Base-by-base conservation (phyloP, 306 rosid genomes). In the Dryas octopetala region DNA sequence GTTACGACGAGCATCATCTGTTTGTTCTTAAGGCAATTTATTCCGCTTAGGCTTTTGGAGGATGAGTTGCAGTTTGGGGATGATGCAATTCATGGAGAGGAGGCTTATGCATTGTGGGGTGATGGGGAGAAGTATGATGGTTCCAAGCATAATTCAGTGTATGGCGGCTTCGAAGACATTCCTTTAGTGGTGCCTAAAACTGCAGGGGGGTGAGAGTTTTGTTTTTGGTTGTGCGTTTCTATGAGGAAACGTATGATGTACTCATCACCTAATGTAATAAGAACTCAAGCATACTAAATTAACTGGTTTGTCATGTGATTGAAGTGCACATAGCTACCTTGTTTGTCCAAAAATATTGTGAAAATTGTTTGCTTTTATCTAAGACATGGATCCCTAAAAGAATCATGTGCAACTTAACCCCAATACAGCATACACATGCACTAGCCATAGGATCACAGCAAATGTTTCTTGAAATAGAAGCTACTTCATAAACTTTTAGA, bases 91-190 rank as follows among this genome's bases (percentile, higher is more conserved):
- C 85, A 78, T 51, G 82, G 83, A 2, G 85, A 81, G 65, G 82
- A 68, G 46, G 86, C 86, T 5, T 85, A 82, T 73, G 86, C 88
- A 12, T 64, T 85, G 75, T 82, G 86, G 86, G 85, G 88, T 1
- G 85, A 86, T 51, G 89, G 89, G 2, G 79, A 86, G 44, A 86
- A 68, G 71, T 67, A 41, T 52, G 78, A 80, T 46, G 78, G 70
- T 28, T 69, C 73, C 15, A 82, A 32, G 82, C 64, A 71, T 4
- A 76, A 44, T 62, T 52, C 66, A 6, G 50, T 62, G 60, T 58
- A 63, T 38, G 61, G 50, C 23, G 61, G 50, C 19, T 40, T 76
- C 66, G 75, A 60, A 4, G 78, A 79, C 26, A 5, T 72, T 32
- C 48, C 65, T 13, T 4, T 26, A 49, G 49, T 15, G 11, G 49